Base-by-base conservation (phyloP, 768 basidiomycete genomes). In the Amanita muscaria region DNA sequence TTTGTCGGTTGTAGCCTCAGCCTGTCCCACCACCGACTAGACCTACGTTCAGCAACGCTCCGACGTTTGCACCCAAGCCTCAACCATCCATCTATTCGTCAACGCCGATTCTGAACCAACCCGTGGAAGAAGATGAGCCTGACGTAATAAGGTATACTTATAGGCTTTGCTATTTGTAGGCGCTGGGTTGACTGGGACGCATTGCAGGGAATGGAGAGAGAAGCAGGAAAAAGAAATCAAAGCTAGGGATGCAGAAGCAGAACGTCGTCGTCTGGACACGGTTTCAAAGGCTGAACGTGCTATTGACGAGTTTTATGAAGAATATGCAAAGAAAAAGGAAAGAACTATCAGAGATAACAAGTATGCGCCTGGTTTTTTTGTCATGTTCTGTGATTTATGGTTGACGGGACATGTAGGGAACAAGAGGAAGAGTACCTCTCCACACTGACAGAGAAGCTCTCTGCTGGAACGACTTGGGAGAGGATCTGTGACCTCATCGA, bases 271-370 rank as follows among this genome's bases (percentile, higher is more conserved):
- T 53, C 82, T 88, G 53, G 89, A 91, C 52, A 88, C 81, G 24
- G 80, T 92, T 53, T 70, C 74, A 36, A 86, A 79, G 58, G 93
- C 93, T 15, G 88, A 92, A 58, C 74, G 78, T 51, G 70, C 83
- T 32, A 91, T 94, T 50, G 90, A 93, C 64, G 80, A 85, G 51
- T 93, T 92, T 61, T 93, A 93, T 56, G 85, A 88, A 58, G 76
- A 83, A 40, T 91, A 98, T 59, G 76, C 88, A 27, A 71, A 72
- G 48, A 87, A 88, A 71, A 94, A 93, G 66, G 88, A 92, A 67
- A 77, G 77, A 60, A 80, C 80, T 52, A 96, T 99, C 54, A 73
- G 85, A 36, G 84, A 93, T 62, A 99, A 98, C 76, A 98, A 99
- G 94, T 96, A 49, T 42, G 51, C 44, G 27, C n/a, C n/a, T 19